phyloP scores from a whole-genome alignment of 23 red algal species.

The Gracilaria vermiculophylla region DNA sequence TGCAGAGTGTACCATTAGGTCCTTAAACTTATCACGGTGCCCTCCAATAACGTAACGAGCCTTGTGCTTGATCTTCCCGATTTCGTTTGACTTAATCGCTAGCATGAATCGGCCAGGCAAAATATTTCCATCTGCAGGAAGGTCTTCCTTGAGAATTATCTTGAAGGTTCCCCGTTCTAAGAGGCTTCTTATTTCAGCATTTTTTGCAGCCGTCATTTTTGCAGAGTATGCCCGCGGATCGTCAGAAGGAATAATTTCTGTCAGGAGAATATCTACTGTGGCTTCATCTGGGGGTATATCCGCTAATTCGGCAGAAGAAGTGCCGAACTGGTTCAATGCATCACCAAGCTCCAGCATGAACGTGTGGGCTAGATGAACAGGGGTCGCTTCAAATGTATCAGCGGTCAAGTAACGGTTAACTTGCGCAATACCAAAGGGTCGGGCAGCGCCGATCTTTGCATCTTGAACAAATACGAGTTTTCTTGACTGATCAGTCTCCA shows the following conservation, averaged over 20 bases:
- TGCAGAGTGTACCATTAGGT: background rate
- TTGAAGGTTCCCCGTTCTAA: constrained; percentile 6
- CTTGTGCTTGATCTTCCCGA: constrained; percentile 2
- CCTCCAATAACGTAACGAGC: constrained; percentile 37
- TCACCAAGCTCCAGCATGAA: background rate
- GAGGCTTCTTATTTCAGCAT: background rate
- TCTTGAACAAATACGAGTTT: constrained; percentile 15
- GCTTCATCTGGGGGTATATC: no score
- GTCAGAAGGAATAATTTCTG: background rate
- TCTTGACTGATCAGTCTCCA: background rate
- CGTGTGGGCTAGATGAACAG: background rate
- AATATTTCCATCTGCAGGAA: constrained; percentile 15
- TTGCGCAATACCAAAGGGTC: constrained; percentile 1
- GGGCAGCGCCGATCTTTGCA: background rate
- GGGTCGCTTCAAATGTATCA: no score
- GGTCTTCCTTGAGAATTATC: constrained; percentile 5
- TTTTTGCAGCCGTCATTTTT: constrained; percentile 5
- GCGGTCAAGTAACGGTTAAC: constrained; percentile 13
- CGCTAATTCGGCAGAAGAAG: background rate
- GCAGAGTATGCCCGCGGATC: background rate
- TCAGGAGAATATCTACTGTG: no score
- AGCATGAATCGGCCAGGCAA: constrained; percentile 34
- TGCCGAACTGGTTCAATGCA: background rate
- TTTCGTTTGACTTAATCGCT: constrained; percentile 9
- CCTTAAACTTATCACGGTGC: constrained; percentile 12